Evolutionary conservation across 352 stramenopile species (phyloP).

Genomic region (Pythium pyrilobum): DNA sequence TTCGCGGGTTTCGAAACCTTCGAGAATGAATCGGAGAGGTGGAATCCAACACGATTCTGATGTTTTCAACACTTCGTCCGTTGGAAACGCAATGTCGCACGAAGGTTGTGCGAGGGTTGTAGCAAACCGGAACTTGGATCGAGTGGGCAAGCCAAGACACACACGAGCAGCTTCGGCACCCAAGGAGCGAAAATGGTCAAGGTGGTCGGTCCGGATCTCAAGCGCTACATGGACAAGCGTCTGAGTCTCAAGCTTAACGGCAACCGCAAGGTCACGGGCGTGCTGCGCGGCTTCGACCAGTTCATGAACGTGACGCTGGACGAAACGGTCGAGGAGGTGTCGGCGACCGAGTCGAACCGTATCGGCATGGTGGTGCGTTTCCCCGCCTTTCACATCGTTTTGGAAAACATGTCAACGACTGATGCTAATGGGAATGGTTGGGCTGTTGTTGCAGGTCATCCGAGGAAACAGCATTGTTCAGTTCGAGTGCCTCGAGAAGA

Average conservation of each 20-base stretch:
- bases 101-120: neutral
- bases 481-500: slow-evolving; percentile 83
- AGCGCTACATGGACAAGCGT: slow-evolving; percentile 94
- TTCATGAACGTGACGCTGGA: slow-evolving; percentile 98
- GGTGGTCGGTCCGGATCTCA: slow-evolving; percentile 76
- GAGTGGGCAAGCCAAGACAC: slow-evolving; percentile 2
- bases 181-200: slow-evolving; percentile 55
- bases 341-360: slow-evolving; percentile 75
- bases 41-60: neutral
- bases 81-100: neutral
- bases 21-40: slow-evolving; percentile 4
- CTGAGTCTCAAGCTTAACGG: slow-evolving; percentile 93
- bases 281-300: slow-evolving; percentile 94
- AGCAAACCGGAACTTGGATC: neutral
- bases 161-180: slow-evolving; percentile 2
- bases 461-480: slow-evolving; percentile 89
- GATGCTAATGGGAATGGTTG: neutral
- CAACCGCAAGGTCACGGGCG: slow-evolving; percentile 92
- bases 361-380: slow-evolving; percentile 91
- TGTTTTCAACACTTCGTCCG: slow-evolving; percentile 6
- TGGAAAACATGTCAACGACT: no score
- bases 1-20: slow-evolving; percentile 8
- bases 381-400: no score
- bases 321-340: slow-evolving; percentile 89
- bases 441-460: slow-evolving; percentile 49